Percentiles rank a stretch among this genome's conserved stretches.
Conservation (phyloP, 2,329 filamentous ascomycete species). For the Penicillium occitanis region DNA sequence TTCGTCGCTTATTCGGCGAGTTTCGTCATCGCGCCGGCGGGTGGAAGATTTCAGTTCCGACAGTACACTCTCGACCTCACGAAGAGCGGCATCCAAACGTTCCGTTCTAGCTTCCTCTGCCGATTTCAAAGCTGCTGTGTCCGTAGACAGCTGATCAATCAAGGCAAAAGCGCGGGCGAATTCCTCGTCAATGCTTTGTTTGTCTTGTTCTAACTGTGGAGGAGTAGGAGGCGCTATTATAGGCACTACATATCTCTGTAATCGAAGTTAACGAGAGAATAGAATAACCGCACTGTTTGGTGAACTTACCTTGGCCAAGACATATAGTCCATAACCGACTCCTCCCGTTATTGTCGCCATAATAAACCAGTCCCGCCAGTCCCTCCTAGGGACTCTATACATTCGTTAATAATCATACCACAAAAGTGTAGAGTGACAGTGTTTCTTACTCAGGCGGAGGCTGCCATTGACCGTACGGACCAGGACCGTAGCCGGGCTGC, state of each 20-base stretch:
- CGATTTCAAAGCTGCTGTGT: conserved; percentile 83
- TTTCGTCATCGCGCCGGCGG: conserved; percentile 81
- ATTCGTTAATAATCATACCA: background rate
- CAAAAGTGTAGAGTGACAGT: too few species aligned
- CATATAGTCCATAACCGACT: conserved; percentile 84
- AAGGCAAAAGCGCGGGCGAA: conserved; percentile 90
- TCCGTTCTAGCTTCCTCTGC: conserved; percentile 83
- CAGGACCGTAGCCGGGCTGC: conserved; percentile 51
- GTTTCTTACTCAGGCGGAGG: conserved; percentile 53
- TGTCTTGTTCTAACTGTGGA: conserved; percentile 91
- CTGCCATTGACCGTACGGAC: conserved; percentile 55
- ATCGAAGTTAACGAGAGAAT: conserved; percentile 22
- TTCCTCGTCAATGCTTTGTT: conserved; percentile 85
- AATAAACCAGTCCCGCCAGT: conserved; percentile 99
- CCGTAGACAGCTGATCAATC: conserved; percentile 86
- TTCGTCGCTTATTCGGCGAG: conserved; percentile 80
- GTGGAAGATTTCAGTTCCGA: conserved; percentile 77
- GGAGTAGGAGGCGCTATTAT: conserved; percentile 91
- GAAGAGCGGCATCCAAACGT: conserved; percentile 75
- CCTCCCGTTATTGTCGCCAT: conserved; percentile 95
- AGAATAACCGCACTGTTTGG: background rate
- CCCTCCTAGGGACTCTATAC: conserved; percentile 65
- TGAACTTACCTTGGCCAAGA: conserved; percentile 71
- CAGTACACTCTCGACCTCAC: conserved; percentile 82
- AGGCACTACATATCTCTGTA: conserved; percentile 82